Conservation (phyloP, 805 yeast genomes). For the Wickerhamomyces tratensis region DNA sequence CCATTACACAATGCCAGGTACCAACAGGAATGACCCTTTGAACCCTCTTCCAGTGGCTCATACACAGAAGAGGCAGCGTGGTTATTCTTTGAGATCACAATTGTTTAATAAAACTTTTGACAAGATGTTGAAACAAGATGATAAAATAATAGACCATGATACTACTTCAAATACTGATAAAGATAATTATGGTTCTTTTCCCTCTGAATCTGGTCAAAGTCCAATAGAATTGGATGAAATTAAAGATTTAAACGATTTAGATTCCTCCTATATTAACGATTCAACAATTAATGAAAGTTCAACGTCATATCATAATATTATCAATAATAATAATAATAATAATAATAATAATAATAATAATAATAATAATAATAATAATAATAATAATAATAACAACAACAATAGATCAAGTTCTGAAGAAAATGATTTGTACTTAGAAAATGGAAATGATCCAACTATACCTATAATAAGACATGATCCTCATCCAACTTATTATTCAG, state of each 20-base stretch:
- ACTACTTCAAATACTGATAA: conserved; percentile 5
- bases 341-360: no score
- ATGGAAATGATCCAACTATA: background rate
- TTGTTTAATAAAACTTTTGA: conserved; percentile 37
- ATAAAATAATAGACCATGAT: background rate
- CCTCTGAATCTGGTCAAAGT: no score
- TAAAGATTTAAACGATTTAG: no score
- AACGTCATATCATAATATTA: no score
- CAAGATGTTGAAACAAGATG: conserved; percentile 9
- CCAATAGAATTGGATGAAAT: no score
- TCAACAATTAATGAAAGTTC: no score
- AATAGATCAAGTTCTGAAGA: no score
- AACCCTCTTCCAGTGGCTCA: background rate
- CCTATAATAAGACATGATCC: conserved; percentile 5
- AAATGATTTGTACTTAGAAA: background rate
- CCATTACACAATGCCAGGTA: no score
- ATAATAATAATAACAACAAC: background rate
- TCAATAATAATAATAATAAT: no score
- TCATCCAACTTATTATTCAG: conserved; percentile 9
- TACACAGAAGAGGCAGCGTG: conserved; percentile 38
- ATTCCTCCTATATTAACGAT: no score
- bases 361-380: conserved; percentile 7
- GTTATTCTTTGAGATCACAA: conserved; percentile 60
- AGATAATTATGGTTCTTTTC: no score
- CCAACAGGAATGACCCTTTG: background rate